A percentile compares a stretch with the other conserved stretches of the same genome.
Evolutionary conservation across 2,329 filamentous ascomycete genomes (phyloP).

Genomic region (Neofusicoccum cordaticola): DNA sequence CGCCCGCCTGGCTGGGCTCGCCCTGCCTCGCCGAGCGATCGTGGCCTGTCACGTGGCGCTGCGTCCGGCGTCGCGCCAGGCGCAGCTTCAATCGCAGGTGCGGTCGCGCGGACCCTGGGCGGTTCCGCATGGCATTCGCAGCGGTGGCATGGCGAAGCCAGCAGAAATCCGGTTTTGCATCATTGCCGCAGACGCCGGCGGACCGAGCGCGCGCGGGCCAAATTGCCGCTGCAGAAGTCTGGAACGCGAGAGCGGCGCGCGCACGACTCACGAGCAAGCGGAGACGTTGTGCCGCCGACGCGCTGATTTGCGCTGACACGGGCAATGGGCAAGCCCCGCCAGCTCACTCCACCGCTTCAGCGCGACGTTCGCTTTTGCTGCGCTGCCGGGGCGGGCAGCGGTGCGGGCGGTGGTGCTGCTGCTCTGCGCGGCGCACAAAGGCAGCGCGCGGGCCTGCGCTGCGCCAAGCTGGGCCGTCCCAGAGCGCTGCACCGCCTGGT

Average conservation of each 20-base stretch:
- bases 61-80: not conserved
- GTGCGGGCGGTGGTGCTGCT: not conserved
- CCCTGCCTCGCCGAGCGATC: not conserved
- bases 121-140: constrained; percentile 3
- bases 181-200: not conserved
- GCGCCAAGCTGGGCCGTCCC: not conserved
- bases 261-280: constrained; percentile 5
- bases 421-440: not conserved
- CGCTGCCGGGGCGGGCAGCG: not conserved
- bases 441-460: not conserved
- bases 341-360: not conserved
- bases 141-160: constrained; percentile 5
- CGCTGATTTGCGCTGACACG: constrained; percentile 9
- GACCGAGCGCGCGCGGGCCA: constrained; percentile 9
- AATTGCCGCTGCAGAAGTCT: not conserved
- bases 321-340: not conserved
- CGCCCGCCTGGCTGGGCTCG: not conserved
- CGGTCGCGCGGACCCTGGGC: not conserved
- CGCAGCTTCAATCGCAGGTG: not conserved
- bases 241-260: not conserved
- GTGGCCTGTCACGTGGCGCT: not conserved
- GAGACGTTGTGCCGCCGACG: constrained; percentile 3
- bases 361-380: not conserved
- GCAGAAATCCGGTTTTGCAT: constrained; percentile 7
- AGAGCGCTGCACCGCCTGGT: not conserved